Evolutionary conservation across 192 early-diverging fungal genomes (phyloP), one percentile per base, ranked within the genome.

Genomic region (Geranomyces variabilis): DNA sequence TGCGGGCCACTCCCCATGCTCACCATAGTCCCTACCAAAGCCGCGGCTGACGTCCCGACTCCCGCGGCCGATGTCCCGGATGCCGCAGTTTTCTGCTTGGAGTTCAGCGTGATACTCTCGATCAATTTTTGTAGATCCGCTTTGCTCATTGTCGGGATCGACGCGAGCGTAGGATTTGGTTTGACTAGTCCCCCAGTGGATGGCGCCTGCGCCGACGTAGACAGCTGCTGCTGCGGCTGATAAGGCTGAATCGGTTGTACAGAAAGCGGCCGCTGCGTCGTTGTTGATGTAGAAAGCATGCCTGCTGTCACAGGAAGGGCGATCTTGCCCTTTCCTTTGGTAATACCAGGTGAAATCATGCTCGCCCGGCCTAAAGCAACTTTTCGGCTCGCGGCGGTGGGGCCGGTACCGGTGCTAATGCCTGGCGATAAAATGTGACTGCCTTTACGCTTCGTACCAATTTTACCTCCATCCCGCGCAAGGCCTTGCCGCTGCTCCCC

Each of bases 361-460:
- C n/a, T 53, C 51, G n/a, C 24, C 51, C 19, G 24, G 6, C 51
- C 51, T 7, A 41, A 10, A 3, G 36, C 36, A 7, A 24, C 24
- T 17, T 53, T 53, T 26, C n/a, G 2, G 24, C 24, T 53, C 24
- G n/a, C 51, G 15, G 51, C 7, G 51, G 51, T 26, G 4, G 51
- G 51, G 10, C 36, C 36, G 24, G 51, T 6, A 3, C 51, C 51
- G n/a, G 6, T 26, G 24, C 7, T 53, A 15, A 57, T 29, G 7
- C 24, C 15, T 9, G 45, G 26, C 36, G 36, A 41, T 10, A 41
- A 10, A 10, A 41, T 41, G 36, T 41, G 36, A 41, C 36, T 41
- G 48, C 62, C 70, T 51, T 26, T 19, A 0, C 70, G 34, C 49
- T 72, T 72, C 6, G 70, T 72, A 6, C 70, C 70, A 45, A 72